Percentiles rank a stretch among this genome's conserved stretches.
Conservation (phyloP, 2,329 filamentous ascomycete species). For the Aspergillus novoparasiticus region DNA sequence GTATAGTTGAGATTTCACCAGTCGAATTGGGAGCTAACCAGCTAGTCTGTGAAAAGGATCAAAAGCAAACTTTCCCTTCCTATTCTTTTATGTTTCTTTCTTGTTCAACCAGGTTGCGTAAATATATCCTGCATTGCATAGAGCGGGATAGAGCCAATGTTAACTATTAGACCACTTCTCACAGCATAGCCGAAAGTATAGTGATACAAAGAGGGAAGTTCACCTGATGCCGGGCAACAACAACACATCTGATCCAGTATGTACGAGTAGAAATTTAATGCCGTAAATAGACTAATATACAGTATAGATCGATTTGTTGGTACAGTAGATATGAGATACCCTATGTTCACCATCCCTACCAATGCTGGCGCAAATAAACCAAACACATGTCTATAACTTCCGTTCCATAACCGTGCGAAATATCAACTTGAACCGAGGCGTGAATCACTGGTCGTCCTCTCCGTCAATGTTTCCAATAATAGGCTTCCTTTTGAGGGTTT, state of each 20-base stretch:
- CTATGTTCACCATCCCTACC: background rate
- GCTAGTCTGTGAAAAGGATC: background rate
- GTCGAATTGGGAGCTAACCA: background rate
- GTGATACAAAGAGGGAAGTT: background rate
- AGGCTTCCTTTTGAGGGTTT: conserved; percentile 40
- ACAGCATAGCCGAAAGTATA: background rate
- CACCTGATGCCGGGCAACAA: background rate
- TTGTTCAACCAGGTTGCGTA: background rate
- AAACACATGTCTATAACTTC: background rate
- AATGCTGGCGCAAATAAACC: conserved; percentile 3
- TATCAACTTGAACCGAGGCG: background rate
- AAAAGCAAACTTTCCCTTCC: background rate
- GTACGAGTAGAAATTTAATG: conserved; percentile 5
- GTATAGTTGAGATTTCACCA: background rate
- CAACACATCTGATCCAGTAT: background rate
- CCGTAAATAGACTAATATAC: conserved; percentile 15
- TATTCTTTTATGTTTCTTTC: background rate
- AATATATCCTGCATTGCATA: background rate
- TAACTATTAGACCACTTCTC: background rate
- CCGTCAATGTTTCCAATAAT: conserved; percentile 44
- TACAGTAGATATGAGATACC: conserved; percentile 2
- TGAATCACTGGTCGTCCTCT: conserved; percentile 28
- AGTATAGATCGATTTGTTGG: conserved; percentile 6
- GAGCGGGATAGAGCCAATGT: background rate
- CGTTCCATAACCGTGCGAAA: background rate